phyloP scores from a whole-genome alignment of 495 filamentous ascomycete genomes.

The Penicillium desertorum region DNA sequence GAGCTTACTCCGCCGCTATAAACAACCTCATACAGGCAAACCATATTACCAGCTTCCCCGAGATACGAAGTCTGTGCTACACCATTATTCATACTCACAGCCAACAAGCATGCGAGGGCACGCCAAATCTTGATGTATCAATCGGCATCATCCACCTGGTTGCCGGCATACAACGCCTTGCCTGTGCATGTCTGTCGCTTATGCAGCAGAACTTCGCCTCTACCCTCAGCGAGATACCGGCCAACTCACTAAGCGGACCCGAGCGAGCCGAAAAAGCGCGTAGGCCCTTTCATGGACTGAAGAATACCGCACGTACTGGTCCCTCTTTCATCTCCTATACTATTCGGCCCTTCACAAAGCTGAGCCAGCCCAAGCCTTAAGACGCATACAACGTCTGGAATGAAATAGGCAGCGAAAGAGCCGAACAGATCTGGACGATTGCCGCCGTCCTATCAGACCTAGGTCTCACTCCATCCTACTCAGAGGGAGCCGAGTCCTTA shows the following conservation, averaged over 20 bases:
- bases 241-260: not conserved
- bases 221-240: not conserved
- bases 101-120: not conserved
- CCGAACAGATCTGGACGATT: not conserved
- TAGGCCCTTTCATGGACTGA: slow-evolving; percentile 13
- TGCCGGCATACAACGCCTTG: not conserved
- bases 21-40: not conserved
- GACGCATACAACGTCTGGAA: not conserved
- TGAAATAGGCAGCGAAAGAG: not conserved
- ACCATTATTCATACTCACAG: not conserved
- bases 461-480: not conserved
- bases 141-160: not conserved
- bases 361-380: not conserved
- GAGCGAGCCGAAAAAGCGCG: not conserved
- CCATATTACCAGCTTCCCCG: not conserved
- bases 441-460: not conserved
- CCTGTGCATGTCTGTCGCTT: not conserved
- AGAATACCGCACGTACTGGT: slow-evolving; percentile 17
- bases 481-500: not conserved
- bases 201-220: not conserved
- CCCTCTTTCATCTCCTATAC: slow-evolving; percentile 13
- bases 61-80: not conserved
- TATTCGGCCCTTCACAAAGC: slow-evolving; percentile 10
- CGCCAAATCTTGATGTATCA: not conserved
- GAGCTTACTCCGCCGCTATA: not conserved